Conservation (phyloP, 1,139 yeast species). For the Starmera stellimalicola region DNA sequence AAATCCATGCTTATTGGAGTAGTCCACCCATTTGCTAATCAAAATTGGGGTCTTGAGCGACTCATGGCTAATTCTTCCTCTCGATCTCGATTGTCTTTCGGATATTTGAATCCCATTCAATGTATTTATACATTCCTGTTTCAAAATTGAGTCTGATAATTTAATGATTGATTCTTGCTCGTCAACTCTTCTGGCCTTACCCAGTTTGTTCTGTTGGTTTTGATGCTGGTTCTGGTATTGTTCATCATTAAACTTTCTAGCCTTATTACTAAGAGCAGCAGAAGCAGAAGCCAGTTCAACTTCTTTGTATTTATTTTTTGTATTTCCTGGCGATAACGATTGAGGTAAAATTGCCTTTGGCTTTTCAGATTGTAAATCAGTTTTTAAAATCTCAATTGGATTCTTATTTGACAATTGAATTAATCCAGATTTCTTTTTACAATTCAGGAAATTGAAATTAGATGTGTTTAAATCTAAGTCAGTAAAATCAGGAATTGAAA, state of each 20-base stretch:
- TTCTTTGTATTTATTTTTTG: conserved; percentile 80
- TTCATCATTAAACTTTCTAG: conserved; percentile 18
- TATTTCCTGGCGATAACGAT: conserved; percentile 87
- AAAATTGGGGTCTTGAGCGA: conserved; percentile 53
- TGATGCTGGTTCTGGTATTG: background rate
- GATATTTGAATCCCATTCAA: conserved; percentile 32
- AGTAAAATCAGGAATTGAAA: conserved; percentile 47
- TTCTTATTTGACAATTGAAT: conserved; percentile 39
- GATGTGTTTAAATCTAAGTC: conserved; percentile 48
- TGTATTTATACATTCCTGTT: conserved; percentile 33
- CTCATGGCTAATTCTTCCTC: conserved; percentile 20
- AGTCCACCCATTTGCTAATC: conserved; percentile 96
- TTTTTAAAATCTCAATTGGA: conserved; percentile 61
- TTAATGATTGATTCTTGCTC: conserved; percentile 15
- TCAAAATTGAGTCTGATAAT: conserved; percentile 28
- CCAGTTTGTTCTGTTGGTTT: conserved; percentile 7
- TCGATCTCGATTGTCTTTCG: conserved; percentile 32
- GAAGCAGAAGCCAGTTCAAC: conserved; percentile 17
- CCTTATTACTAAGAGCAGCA: no score
- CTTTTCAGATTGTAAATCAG: conserved; percentile 63
- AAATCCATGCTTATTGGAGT: conserved; percentile 91
- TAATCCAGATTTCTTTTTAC: conserved; percentile 59
- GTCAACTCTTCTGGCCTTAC: conserved; percentile 19
- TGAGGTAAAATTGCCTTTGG: conserved; percentile 71
- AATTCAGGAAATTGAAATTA: conserved; percentile 55